Base-by-base conservation (phyloP, 1,139 yeast genomes). In the Hansenula sp. region DNA sequence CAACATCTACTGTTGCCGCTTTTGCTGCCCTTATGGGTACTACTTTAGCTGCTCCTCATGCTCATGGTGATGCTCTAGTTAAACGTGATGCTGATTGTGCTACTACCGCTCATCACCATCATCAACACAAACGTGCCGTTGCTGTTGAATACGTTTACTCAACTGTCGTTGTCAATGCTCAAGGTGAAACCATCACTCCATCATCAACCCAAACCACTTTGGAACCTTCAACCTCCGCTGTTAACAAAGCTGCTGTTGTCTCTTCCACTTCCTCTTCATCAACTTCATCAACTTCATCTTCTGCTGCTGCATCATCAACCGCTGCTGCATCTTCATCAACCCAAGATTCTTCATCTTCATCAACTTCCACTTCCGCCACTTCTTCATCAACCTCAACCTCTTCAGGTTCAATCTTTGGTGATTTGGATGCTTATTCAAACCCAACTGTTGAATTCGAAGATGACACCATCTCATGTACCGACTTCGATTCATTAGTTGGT, bases 121-220 rank as follows among this genome's bases (percentile, higher is more conserved):
- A 83, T 65, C 79, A 75, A 56, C 84, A 81, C 66, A 82, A 81
- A 70, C 80, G 90, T 71, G 88, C 87, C 41, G 78, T 84, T 54
- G 95, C 87, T 48, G 80, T 86, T 57, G 89, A 87, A 65, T 82
- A 84, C 65, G 91, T 86, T 50, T 87, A 86, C 65, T 83, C 81
- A 58, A 83, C 91, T 36, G 80, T 83, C 50, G 75, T 84, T 46
- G 96, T 89, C 48, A 83, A 87, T 64, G 78, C 74, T 51, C 61
- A 75, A 41, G 95, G 96, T 42, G 49, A 47, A 32, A 53, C 58
- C 19, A 33, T 53, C 12, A 36, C 51, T 31, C 33, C 50, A 16
- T 8, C 40, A 21, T 12, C 49, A 16, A 17, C 43, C 15, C 35
- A 39, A 32, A 29, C 43, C 18, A 27, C 45, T 33, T 35, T 34